A percentile compares a stretch with the other conserved stretches of the same genome.
phyloP scores from a whole-genome alignment of 495 filamentous ascomycete genomes.

The Neurospora pannonica region DNA sequence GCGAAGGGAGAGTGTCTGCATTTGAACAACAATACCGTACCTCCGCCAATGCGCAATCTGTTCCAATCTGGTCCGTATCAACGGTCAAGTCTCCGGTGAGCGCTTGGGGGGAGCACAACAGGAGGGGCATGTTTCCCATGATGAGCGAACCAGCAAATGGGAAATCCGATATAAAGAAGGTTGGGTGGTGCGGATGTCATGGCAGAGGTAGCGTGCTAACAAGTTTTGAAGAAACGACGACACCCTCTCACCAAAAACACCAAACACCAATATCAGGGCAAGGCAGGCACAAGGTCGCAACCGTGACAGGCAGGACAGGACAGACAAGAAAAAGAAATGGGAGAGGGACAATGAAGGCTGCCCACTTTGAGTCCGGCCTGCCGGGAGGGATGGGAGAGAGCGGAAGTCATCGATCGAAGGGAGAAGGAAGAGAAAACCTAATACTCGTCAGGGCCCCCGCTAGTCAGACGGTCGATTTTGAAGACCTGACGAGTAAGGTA shows the following conservation, averaged over 20 bases:
- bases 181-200: not conserved
- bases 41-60: not conserved
- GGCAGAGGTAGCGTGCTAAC: not conserved
- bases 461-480: too few relatives aligned
- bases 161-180: not conserved
- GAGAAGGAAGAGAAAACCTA: not conserved
- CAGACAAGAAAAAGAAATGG: not conserved
- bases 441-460: too few relatives aligned
- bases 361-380: slow-evolving; percentile 6
- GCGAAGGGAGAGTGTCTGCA: not conserved
- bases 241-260: not conserved
- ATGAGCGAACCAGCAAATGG: not conserved
- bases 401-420: not conserved
- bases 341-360: not conserved
- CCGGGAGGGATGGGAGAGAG: slow-evolving; percentile 3
- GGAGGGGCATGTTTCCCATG: not conserved
- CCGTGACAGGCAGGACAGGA: not conserved
- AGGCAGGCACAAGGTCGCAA: not conserved
- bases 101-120: not conserved
- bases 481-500: too few relatives aligned
- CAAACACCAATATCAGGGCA: not conserved
- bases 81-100: not conserved
- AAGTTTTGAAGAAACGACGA: not conserved
- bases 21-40: not conserved
- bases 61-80: not conserved